Evolutionary conservation across 2,329 filamentous ascomycete genomes (phyloP), one percentile per base, ranked within the genome.

Genomic region (Calycina marina): DNA sequence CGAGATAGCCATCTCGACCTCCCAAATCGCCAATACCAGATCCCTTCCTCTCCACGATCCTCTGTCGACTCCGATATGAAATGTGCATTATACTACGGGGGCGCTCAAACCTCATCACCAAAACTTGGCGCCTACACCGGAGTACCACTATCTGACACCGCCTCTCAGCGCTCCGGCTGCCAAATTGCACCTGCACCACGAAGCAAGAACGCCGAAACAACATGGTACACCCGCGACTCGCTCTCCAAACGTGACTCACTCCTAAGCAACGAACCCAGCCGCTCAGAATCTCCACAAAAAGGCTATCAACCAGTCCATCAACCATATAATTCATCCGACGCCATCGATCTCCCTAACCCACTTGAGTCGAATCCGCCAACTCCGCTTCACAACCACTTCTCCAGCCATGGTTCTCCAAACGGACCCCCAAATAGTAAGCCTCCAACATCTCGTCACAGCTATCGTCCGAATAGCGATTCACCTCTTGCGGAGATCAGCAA

Each of bases 11-110:
- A 63, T 22, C 39, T 58, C 35, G 61, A 74, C 43, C 58, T 72
- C 9, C 66, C 71, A 6, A 63, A 62, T 40, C 59, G 67, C 28
- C 65, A 72, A 41, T 67, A 72, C 42, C 67, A 73, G 45, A 54
- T 65, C 38, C 41, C 53, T 2, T 57, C 59, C 38, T 56, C 61
- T 1, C 56, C 61, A 30, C 59, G 58, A 42, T 63, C 53, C 25
- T 59, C 59, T 14, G 8, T n/a, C 25, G 57, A 62, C 12, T 55
- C 56, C 11, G 54, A 65, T 11, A 54, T 63, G 6, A 67, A 68
- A 37, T 61, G 61, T 18, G 57, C 59, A 27, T 65, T 69, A 8
- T 20, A 28, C n/a, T 35, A 42, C 28, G n/a, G n/a, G n/a, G n/a
- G n/a, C n/a, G n/a, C n/a, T n/a, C 18, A 18, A 14, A 18, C 18